Evolutionary conservation across 1,284 basidiomycete genomes (phyloP), one percentile per base, ranked within the genome.

Genomic region (Inonotus obliquus): DNA sequence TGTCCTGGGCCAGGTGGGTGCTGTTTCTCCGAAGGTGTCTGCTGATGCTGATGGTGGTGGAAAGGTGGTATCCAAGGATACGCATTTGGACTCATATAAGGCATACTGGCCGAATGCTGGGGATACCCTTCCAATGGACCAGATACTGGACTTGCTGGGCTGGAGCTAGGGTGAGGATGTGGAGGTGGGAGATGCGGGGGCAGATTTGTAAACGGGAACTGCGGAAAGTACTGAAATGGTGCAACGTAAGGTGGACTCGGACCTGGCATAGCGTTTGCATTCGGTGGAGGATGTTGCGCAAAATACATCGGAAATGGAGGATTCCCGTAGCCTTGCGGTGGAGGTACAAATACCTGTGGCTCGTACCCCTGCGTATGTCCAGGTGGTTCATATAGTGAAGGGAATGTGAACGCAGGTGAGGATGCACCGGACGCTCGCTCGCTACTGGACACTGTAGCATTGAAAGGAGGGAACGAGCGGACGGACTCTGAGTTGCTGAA

Each of bases 371-470:
- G 67, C 21, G 73, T 66, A 59, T 74, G 66, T 4, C 79, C 75
- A 21, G 79, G 74, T 13, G 83, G 83, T 58, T 91, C 89, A 67
- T 90, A 89, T 23, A 90, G 72, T 0, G 83, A 80, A 17, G 88
- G 79, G 69, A 84, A 91, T 59, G 81, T 82, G 72, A 90, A 86
- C 17, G 88, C 58, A 1, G 89, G 88, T 4, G 89, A 91, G 10
- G 87, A 78, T 1, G 87, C 85, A 66, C 87, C 77, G 25, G 88
- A 90, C 66, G 81, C 82, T 57, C 85, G 83, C 25, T 86, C 84
- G 69, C 84, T 84, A 47, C 75, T 77, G 29, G 83, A 81, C 1
- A 80, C 81, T 67, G 78, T 80, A n/a, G 72, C 72, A 63, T 79
- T 79, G 72, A 80, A 83, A 25, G 80, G 72, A 74, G 19, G 77